Evolutionary conservation across 2,329 filamentous ascomycete genomes (phyloP).

Genomic region (Bipolaris zeicola): DNA sequence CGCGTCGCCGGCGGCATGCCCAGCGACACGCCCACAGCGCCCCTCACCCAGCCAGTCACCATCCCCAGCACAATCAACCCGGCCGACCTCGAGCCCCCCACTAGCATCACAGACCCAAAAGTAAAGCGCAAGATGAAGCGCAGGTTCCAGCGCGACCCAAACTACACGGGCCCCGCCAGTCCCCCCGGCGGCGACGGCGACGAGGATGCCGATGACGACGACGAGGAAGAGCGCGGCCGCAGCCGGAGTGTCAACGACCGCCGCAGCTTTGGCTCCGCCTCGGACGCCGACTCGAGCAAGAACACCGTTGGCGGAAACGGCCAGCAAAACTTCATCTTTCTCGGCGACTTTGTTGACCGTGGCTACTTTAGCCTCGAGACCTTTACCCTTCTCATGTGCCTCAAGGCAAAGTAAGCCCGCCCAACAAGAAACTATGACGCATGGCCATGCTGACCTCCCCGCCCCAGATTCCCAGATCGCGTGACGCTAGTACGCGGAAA

Average conservation of each 20-base stretch:
- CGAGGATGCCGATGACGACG: slow-evolving; percentile 52
- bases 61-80: slow-evolving; percentile 75
- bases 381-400: slow-evolving; percentile 72
- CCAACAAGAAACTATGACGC: background rate
- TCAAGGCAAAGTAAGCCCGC: slow-evolving; percentile 68
- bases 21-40: slow-evolving; percentile 66
- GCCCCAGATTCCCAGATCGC: slow-evolving; percentile 67
- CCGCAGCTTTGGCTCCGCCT: slow-evolving; percentile 50
- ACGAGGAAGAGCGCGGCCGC: slow-evolving; percentile 56
- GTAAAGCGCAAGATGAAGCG: slow-evolving; percentile 80
- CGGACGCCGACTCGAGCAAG: slow-evolving; percentile 46
- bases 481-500: slow-evolving; percentile 78
- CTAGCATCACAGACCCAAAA: slow-evolving; percentile 85
- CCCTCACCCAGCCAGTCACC: slow-evolving; percentile 70
- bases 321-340: slow-evolving; percentile 72
- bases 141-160: slow-evolving; percentile 56
- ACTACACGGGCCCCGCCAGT: slow-evolving; percentile 59
- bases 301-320: slow-evolving; percentile 57
- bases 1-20: slow-evolving; percentile 97
- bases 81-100: slow-evolving; percentile 91
- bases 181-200: slow-evolving; percentile 58
- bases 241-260: slow-evolving; percentile 51
- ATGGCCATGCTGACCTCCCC: slow-evolving; percentile 5
- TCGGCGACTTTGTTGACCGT: slow-evolving; percentile 73
- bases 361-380: slow-evolving; percentile 77